Percentiles rank a stretch among this genome's conserved stretches.
phyloP scores from a whole-genome alignment of 768 basidiomycete species.

The Rhodotorula taiwanensis region DNA sequence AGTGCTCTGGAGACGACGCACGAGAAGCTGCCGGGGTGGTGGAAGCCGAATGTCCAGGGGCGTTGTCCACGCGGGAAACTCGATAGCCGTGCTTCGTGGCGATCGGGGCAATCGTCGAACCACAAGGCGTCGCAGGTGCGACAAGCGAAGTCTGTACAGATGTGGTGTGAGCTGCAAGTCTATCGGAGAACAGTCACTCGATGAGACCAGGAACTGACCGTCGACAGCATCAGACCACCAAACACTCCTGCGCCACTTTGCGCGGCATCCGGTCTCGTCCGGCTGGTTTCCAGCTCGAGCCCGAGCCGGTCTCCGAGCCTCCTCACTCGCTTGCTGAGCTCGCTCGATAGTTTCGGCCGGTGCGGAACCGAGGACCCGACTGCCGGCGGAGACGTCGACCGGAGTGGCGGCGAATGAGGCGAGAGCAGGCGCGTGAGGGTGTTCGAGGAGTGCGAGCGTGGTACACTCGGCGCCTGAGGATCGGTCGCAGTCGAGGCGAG shows the following conservation, averaged over 20 bases:
- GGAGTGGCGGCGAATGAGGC: neutral
- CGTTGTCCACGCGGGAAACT: slow-evolving; percentile 4
- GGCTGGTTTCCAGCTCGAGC: slow-evolving; percentile 34
- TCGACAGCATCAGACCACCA: slow-evolving; percentile 14
- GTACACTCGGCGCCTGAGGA: neutral
- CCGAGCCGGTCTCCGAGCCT: slow-evolving; percentile 36
- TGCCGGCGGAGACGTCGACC: neutral
- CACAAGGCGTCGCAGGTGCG: slow-evolving; percentile 10
- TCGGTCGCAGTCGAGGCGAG: slow-evolving; percentile 4
- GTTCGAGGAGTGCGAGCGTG: slow-evolving; percentile 7
- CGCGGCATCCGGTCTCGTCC: slow-evolving; percentile 46
- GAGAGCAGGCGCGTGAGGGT: slow-evolving; percentile 7
- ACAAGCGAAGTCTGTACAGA: slow-evolving; percentile 16
- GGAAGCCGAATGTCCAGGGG: neutral
- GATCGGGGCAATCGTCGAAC: slow-evolving; percentile 8
- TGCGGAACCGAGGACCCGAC: slow-evolving; percentile 12
- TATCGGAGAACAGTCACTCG: too few relatives aligned
- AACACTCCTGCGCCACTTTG: slow-evolving; percentile 44
- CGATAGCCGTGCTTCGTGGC: slow-evolving; percentile 18
- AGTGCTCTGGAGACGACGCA: neutral
- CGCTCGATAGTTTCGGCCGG: slow-evolving; percentile 14
- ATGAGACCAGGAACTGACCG: slow-evolving; percentile 4
- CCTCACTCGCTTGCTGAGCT: slow-evolving; percentile 29
- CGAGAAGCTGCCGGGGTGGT: slow-evolving; percentile 1
- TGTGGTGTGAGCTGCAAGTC: neutral